Evolutionary conservation across 1,139 yeast species (phyloP).

Genomic region (Protomyces gravidus): DNA sequence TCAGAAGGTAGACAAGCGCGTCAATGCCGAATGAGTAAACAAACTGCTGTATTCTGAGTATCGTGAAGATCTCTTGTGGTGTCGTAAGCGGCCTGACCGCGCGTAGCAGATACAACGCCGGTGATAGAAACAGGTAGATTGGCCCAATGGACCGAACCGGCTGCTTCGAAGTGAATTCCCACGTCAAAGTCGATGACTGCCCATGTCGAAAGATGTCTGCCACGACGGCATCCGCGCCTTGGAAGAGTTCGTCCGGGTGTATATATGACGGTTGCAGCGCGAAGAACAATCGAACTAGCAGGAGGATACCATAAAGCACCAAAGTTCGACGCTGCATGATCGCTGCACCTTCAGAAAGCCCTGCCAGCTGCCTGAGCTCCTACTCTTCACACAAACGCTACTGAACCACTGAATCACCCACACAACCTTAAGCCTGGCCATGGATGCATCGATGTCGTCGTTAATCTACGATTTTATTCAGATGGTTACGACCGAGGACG

Average conservation of each 20-base stretch:
- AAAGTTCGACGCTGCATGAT: background rate
- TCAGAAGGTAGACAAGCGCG: slow-evolving; percentile 8
- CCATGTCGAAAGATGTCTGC: slow-evolving; percentile 39
- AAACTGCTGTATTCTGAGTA: slow-evolving; percentile 57
- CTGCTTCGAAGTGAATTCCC: slow-evolving; percentile 65
- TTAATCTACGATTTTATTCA: no score
- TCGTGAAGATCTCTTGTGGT: slow-evolving; percentile 49
- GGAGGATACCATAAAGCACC: slow-evolving; percentile 29
- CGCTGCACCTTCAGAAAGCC: no score
- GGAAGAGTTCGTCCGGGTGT: slow-evolving; percentile 97
- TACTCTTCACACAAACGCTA: no score
- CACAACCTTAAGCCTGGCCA: no score
- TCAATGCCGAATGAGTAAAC: slow-evolving; percentile 41
- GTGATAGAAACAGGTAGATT: slow-evolving; percentile 60
- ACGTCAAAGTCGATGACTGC: slow-evolving; percentile 53
- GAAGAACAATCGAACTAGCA: slow-evolving; percentile 49
- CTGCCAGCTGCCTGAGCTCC: no score
- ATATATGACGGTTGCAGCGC: slow-evolving; percentile 75
- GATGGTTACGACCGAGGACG: background rate
- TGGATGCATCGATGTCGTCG: no score
- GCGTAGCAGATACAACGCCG: slow-evolving; percentile 48
- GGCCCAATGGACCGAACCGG: slow-evolving; percentile 77
- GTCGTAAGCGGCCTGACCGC: slow-evolving; percentile 33
- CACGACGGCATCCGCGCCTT: slow-evolving; percentile 67
- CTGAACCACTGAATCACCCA: no score